Percentiles rank a stretch among this genome's conserved stretches.
These are phyloP conservation scores for Lichtheimia ramosa DNA, from an alignment of 371 early-diverging fungal species.

Conservation along the genomic window DNA sequence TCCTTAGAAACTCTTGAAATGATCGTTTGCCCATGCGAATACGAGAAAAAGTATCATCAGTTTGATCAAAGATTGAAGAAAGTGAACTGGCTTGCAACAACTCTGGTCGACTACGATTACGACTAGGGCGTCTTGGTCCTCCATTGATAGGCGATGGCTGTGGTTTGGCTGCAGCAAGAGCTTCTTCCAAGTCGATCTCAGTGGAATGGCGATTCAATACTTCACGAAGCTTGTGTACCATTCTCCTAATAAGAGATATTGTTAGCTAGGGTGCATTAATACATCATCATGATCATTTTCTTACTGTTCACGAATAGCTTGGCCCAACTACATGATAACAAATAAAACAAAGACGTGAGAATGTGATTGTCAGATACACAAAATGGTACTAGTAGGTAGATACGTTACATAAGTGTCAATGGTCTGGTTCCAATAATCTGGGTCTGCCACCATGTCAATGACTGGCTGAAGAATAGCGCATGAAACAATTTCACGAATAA, in stretches of 20 bases:
- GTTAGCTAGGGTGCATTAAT: background rate
- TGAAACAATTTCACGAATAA: constrained; percentile 79
- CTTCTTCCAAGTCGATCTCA: constrained; percentile 25
- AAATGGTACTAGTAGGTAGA: no score
- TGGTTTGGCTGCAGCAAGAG: background rate
- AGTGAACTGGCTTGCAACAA: constrained; percentile 20
- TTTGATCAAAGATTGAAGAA: constrained; percentile 30
- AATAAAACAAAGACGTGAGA: background rate
- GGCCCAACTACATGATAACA: constrained; percentile 45
- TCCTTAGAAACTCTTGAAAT: constrained; percentile 76
- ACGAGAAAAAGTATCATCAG: constrained; percentile 16
- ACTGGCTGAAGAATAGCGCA: constrained; percentile 73
- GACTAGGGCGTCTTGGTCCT: background rate
- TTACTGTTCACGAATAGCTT: constrained; percentile 67
- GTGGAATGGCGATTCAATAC: constrained; percentile 69
- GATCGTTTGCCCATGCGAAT: constrained; percentile 45
- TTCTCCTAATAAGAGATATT: constrained; percentile 38
- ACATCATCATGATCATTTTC: background rate
- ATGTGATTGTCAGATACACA: no score
- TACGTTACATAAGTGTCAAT: constrained; percentile 63
- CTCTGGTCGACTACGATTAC: background rate
- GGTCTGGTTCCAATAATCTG: constrained; percentile 84
- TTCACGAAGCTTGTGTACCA: constrained; percentile 72
- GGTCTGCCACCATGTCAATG: constrained; percentile 72
- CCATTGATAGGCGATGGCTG: background rate